phyloP scores from a whole-genome alignment of 2,329 filamentous ascomycete species.

The Paracoccidioides lutzii region DNA sequence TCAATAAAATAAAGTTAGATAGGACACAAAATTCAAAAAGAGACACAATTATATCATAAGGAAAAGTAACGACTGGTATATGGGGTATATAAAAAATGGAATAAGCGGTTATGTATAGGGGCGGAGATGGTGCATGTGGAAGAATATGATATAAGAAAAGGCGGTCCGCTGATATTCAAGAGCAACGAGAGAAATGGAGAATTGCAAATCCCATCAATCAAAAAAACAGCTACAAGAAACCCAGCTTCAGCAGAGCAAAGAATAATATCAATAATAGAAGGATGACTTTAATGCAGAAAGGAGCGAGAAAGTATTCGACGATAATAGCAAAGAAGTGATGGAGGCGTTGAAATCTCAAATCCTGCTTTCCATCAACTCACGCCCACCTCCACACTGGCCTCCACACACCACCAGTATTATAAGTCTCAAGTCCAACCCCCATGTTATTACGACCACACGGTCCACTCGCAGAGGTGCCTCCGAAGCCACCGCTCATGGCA shows the following conservation, averaged over 20 bases:
- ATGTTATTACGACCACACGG: background rate
- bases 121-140: background rate
- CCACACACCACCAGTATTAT: conserved; percentile 5
- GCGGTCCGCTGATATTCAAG: conserved; percentile 14
- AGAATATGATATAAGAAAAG: background rate
- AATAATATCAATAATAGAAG: background rate
- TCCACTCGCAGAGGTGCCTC: background rate
- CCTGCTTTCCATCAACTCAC: conserved; percentile 10
- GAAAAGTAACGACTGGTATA: background rate
- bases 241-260: background rate
- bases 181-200: conserved; percentile 10
- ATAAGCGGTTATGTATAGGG: background rate
- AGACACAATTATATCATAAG: background rate
- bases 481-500: conserved; percentile 3
- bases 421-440: conserved; percentile 3
- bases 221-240: background rate
- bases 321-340: background rate
- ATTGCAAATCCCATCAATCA: background rate
- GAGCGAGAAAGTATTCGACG: no score
- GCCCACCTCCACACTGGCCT: conserved; percentile 29
- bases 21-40: no score
- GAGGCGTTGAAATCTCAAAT: background rate
- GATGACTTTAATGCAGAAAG: no score
- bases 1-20: no score
- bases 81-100: background rate